phyloP scores from a whole-genome alignment of 1,284 basidiomycete genomes.

The Rhodotorula sp. region DNA sequence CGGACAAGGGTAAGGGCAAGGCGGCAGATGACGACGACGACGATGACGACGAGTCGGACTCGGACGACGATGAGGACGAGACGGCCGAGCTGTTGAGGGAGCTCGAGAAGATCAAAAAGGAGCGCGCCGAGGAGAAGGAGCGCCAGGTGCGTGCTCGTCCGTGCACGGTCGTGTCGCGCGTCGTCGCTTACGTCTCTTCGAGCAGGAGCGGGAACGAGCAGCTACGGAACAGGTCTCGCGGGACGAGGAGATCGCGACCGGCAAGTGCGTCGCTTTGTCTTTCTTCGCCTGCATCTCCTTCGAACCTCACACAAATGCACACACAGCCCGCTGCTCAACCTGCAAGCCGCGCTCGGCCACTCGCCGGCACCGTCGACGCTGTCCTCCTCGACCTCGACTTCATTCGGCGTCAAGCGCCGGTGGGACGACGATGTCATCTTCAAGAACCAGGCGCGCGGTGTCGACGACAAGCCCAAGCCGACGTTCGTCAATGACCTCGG shows the following conservation, averaged over 20 bases:
- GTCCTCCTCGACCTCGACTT: slow-evolving; percentile 62
- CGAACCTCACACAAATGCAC: background rate
- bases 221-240: slow-evolving; percentile 62
- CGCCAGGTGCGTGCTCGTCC: slow-evolving; percentile 55
- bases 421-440: slow-evolving; percentile 93
- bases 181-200: background rate
- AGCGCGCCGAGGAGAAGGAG: slow-evolving; percentile 87
- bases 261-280: slow-evolving; percentile 44
- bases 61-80: slow-evolving; percentile 79
- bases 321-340: slow-evolving; percentile 76
- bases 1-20: slow-evolving; percentile 52
- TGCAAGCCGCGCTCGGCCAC: slow-evolving; percentile 78
- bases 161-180: background rate
- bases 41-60: slow-evolving; percentile 56
- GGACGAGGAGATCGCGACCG: slow-evolving; percentile 78
- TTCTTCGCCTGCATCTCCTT: background rate
- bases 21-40: slow-evolving; percentile 36
- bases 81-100: slow-evolving; percentile 88
- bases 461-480: slow-evolving; percentile 61
- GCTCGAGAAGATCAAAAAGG: slow-evolving; percentile 91
- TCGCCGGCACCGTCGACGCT: slow-evolving; percentile 60
- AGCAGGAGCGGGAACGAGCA: slow-evolving; percentile 66
- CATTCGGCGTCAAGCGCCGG: slow-evolving; percentile 82
- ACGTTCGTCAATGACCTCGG: slow-evolving; percentile 91
- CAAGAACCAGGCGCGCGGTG: slow-evolving; percentile 86